Percentiles rank a stretch among this genome's conserved stretches.
phyloP scores from a whole-genome alignment of 805 yeast genomes.

The Lipomyces mesembrius region DNA sequence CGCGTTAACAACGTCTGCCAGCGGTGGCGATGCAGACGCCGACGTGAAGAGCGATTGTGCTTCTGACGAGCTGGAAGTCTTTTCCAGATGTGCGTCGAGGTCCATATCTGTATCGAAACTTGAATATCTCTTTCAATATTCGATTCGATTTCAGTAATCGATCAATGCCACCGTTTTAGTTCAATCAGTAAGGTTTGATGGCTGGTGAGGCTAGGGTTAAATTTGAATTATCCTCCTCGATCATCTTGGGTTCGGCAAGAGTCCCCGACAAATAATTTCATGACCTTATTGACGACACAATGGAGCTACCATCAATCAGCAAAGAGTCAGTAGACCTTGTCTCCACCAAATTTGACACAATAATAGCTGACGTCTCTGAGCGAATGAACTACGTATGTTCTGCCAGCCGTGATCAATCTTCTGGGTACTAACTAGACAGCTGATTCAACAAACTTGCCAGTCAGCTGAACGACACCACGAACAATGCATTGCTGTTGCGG shows the following conservation, averaged over 20 bases:
- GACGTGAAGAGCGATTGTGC: background rate
- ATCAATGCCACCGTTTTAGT: background rate
- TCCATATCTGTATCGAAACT: background rate
- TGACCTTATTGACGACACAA: background rate
- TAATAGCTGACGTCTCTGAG: slow-evolving; percentile 25
- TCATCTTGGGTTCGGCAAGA: background rate
- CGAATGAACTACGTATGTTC: slow-evolving; percentile 27
- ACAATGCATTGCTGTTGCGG: slow-evolving; percentile 30
- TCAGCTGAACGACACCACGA: slow-evolving; percentile 32
- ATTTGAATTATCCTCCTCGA: background rate
- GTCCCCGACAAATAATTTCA: background rate
- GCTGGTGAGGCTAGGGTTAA: background rate
- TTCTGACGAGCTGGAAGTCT: background rate
- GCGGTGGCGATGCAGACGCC: background rate
- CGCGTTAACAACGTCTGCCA: background rate
- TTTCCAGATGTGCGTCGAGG: background rate
- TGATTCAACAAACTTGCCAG: slow-evolving; percentile 32
- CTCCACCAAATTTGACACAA: slow-evolving; percentile 21
- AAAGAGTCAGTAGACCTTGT: slow-evolving; percentile 22
- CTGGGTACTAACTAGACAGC: slow-evolving; percentile 8
- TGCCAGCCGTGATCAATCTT: background rate
- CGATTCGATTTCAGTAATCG: background rate
- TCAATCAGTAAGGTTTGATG: background rate
- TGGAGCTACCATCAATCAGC: slow-evolving; percentile 6
- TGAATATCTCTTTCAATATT: background rate